phyloP scores from a whole-genome alignment of 129 eudicot genomes.

The Centella asiatica region DNA sequence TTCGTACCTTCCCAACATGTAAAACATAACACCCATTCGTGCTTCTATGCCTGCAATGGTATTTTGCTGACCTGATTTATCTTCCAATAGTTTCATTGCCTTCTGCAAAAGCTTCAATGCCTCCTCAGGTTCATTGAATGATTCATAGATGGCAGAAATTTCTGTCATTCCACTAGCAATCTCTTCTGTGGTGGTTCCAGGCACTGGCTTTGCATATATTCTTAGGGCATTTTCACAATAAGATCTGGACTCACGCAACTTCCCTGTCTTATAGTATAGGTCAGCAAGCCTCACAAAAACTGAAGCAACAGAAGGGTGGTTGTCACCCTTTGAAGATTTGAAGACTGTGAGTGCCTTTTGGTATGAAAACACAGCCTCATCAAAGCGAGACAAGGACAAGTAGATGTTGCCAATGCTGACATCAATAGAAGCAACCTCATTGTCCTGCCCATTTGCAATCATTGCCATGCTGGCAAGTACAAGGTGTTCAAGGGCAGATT shows the following conservation, averaged over 20 bases:
- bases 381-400: slow-evolving; percentile 75
- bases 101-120: slow-evolving; percentile 73
- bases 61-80: slow-evolving; percentile 91
- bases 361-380: slow-evolving; percentile 97
- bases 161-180: slow-evolving; percentile 88
- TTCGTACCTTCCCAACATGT: slow-evolving; percentile 81
- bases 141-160: slow-evolving; percentile 83
- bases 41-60: slow-evolving; percentile 96
- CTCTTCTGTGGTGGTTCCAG: slow-evolving; percentile 88
- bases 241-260: slow-evolving; percentile 79
- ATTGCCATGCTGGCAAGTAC: slow-evolving; percentile 98
- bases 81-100: slow-evolving; percentile 88
- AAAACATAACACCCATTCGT: slow-evolving; percentile 93
- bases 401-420: slow-evolving; percentile 94
- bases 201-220: slow-evolving; percentile 90
- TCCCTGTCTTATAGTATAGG: slow-evolving; percentile 90
- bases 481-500: slow-evolving; percentile 90
- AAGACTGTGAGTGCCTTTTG: slow-evolving; percentile 95
- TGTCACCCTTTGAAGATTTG: slow-evolving; percentile 95
- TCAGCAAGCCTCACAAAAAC: slow-evolving; percentile 91
- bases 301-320: slow-evolving; percentile 94
- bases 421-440: slow-evolving; percentile 93
- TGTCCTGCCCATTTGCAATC: slow-evolving; percentile 97
- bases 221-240: slow-evolving; percentile 87
- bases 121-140: slow-evolving; percentile 91